Base-by-base conservation (phyloP, 768 basidiomycete genomes). In the Boletus bicolor region DNA sequence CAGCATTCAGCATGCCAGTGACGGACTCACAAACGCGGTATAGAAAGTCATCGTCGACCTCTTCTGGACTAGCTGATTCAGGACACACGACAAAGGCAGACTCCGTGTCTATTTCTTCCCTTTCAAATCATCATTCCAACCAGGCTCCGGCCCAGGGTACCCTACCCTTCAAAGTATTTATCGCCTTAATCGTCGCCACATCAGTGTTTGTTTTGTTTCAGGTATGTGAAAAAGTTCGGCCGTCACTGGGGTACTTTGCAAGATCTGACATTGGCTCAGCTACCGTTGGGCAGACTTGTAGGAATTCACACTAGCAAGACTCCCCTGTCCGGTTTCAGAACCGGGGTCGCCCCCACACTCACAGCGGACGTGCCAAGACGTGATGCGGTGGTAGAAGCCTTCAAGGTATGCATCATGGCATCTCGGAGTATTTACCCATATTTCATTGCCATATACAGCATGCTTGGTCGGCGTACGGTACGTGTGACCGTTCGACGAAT, bases 401-500 rank as follows among this genome's bases (percentile, higher is more conserved):
- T 95, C 78, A 83, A 81, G 76, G 91, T 92, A 59, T 61, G 80
- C 67, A 1, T 37, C 1, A 24, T 24, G 21, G 3, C 36, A 49
- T 37, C 10, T 56, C 43, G 28, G n/a, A 26, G 17, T 17, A 55
- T 49, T 21, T 24, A 14, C 26, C 26, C 17, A 17, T 42, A 45
- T 38, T 53, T 61, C 50, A 62, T 58, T 53, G 57, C 44, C 48
- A 53, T 62, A 53, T 59, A 38, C 64, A 94, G 92, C 82, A 93
- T 71, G 90, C 91, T 24, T 95, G 92, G 91, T 68, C 64, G 55
- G 88, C 91, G 30, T 95, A 95, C 66, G 91, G 91, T 91, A 57
- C 28, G 62, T 14, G 51, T 76, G 71, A 55, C 19, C 7, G n/a
- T 44, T 7, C 47, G 35, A 19, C 49, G 8, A 39, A 12, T 46